phyloP scores from a whole-genome alignment of 2,329 filamentous ascomycete genomes.

The Cercospora janseana region DNA sequence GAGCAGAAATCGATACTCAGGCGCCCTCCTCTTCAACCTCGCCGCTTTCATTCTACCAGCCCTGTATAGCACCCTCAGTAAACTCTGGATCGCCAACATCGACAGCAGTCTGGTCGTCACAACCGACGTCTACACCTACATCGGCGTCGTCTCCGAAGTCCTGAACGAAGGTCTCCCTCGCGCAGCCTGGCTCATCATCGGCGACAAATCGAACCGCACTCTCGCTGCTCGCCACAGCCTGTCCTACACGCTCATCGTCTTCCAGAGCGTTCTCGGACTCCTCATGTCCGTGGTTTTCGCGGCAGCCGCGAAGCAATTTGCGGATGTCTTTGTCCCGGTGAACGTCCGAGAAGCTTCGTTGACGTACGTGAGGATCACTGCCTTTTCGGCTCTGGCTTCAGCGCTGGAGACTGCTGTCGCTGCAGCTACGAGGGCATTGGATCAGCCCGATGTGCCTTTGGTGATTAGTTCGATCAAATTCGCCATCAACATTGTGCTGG shows the following conservation, averaged over 20 bases:
- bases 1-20: conserved; percentile 46
- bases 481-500: conserved; percentile 63
- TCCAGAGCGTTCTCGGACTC: conserved; percentile 57
- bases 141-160: conserved; percentile 64
- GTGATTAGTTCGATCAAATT: conserved; percentile 65
- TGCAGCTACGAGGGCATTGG: conserved; percentile 62
- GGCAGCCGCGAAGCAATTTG: conserved; percentile 54
- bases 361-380: conserved; percentile 63
- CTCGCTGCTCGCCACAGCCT: conserved; percentile 55
- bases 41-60: conserved; percentile 64
- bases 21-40: conserved; percentile 62
- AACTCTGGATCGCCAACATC: conserved; percentile 69
- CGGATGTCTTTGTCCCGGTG: conserved; percentile 61
- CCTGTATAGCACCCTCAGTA: conserved; percentile 65
- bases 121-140: conserved; percentile 68
- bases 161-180: conserved; percentile 71
- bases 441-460: conserved; percentile 67
- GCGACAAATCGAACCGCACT: conserved; percentile 58
- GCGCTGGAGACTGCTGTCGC: conserved; percentile 63
- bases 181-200: conserved; percentile 67
- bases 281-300: conserved; percentile 61
- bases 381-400: conserved; percentile 62
- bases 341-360: conserved; percentile 58
- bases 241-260: conserved; percentile 57
- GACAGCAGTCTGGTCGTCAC: conserved; percentile 62